Evolutionary conservation across 2,329 filamentous ascomycete species (phyloP).

Genomic region (Sporothrix euskadiensis): DNA sequence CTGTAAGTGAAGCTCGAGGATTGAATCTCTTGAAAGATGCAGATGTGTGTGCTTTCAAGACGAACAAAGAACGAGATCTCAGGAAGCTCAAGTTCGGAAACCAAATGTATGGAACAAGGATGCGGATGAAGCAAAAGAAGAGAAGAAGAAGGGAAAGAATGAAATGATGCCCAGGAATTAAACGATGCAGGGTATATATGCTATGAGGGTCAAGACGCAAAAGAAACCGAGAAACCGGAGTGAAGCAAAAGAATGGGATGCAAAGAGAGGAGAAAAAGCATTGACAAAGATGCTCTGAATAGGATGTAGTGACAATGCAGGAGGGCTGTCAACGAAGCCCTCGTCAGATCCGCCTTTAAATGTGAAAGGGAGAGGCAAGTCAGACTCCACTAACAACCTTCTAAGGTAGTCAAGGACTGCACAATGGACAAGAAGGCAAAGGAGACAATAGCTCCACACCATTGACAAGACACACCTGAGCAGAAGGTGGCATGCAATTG

Average conservation of each 20-base stretch:
- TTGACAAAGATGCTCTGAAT: background rate
- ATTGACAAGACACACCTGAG: constrained; percentile 8
- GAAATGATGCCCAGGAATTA: background rate
- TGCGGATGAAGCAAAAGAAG: background rate
- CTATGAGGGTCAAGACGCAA: background rate
- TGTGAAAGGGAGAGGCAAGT: background rate
- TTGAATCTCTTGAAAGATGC: background rate
- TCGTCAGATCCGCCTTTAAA: background rate
- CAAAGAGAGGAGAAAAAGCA: background rate
- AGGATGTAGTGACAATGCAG: background rate
- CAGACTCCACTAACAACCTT: background rate
- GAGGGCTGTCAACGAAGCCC: background rate
- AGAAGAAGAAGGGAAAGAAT: background rate
- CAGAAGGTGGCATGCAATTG: background rate
- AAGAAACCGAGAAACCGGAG: background rate
- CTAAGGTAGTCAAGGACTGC: background rate
- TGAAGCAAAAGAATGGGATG: background rate
- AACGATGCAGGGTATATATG: constrained; percentile 5
- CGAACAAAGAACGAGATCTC: background rate
- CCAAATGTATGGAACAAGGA: background rate
- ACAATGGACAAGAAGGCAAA: too few species aligned
- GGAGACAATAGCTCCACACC: background rate
- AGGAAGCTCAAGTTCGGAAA: background rate
- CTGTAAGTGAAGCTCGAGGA: background rate
- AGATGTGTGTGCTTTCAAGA: constrained; percentile 3